These are phyloP conservation scores for Calonectria pteridis DNA, from an alignment of 2,329 filamentous ascomycete species.

Conservation along the genomic window DNA sequence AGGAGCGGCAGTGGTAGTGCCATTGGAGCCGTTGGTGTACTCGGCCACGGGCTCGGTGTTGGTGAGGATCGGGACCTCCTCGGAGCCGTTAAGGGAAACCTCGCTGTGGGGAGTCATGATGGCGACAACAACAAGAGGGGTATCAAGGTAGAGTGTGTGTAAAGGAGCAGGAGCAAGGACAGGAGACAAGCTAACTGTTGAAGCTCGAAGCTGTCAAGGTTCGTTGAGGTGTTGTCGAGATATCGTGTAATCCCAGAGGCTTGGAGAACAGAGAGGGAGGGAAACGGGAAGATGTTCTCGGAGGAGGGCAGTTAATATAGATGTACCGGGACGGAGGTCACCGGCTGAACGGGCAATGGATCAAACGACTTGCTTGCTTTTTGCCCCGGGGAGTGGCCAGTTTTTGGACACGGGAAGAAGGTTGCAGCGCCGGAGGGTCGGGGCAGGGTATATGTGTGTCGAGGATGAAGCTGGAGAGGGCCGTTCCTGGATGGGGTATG, in stretches of 20 bases:
- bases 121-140: constrained; percentile 18
- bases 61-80: constrained; percentile 35
- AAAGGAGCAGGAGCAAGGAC: constrained; percentile 15
- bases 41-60: constrained; percentile 14
- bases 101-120: constrained; percentile 54
- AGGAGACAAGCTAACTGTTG: background rate
- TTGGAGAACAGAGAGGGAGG: constrained; percentile 7
- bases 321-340: constrained; percentile 24
- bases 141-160: constrained; percentile 27
- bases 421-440: constrained; percentile 26
- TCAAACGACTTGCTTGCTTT: constrained; percentile 31
- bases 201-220: constrained; percentile 8
- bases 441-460: constrained; percentile 23
- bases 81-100: constrained; percentile 44
- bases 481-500: constrained; percentile 24
- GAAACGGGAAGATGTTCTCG: constrained; percentile 1
- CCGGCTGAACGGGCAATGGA: constrained; percentile 30
- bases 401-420: constrained; percentile 29
- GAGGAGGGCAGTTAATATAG: constrained; percentile 30
- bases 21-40: constrained; percentile 33
- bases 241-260: constrained; percentile 11
- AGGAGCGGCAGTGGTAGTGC: constrained; percentile 22
- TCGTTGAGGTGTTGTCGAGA: background rate
- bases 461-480: constrained; percentile 25
- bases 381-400: constrained; percentile 17